Base-by-base conservation (phyloP, 2,329 filamentous ascomycete genomes). In the Colletotrichum orchidophilum region DNA sequence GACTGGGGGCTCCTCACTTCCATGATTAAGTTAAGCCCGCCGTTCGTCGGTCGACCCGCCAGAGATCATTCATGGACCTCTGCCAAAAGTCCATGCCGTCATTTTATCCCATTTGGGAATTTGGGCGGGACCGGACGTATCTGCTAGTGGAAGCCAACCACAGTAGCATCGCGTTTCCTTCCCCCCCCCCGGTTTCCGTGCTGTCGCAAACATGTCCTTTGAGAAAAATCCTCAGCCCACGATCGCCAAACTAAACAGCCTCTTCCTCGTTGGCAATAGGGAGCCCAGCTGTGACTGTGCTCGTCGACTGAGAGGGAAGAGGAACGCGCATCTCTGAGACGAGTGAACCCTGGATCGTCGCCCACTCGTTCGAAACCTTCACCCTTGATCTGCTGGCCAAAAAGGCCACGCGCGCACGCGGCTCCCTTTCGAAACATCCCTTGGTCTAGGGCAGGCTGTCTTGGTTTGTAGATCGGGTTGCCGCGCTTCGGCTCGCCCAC, bases 371-470 rank as follows among this genome's bases (percentile, higher is more conserved):
- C 55, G 35, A 70, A 67, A 66, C 63, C 49, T 57, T 50, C 31
- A 24, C n/a, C 63, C 31, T 60, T 39, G 59, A 15, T n/a, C 33
- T 21, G 13, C 42, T 63, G 58, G 58, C 33, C 26, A 18, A 35
- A 35, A 54, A 60, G 53, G 39, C 35, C 53, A 59, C 64, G 53
- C 64, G 50, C 39, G 63, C 64, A 69, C 64, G 69, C 69, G 59
- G 59, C 64, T 39, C 64, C 59, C 69, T 69, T 71, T 69, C 69
- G 69, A 71, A 71, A 71, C 64, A 63, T 58, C 58, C 53, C 65
- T 53, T 29, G 46, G 26, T 49, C 52, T 27, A 58, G 57, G 53
- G 58, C 59, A 66, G 26, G 52, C 26, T 52, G 53, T 15, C 64
- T 33, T 24, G 31, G 63, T 42, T 33, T 29, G 63, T 58, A 67